A percentile compares a stretch with the other conserved stretches of the same genome.
Evolutionary conservation across 2,329 filamentous ascomycete species (phyloP).

Genomic region (Elsinoe ampelina): DNA sequence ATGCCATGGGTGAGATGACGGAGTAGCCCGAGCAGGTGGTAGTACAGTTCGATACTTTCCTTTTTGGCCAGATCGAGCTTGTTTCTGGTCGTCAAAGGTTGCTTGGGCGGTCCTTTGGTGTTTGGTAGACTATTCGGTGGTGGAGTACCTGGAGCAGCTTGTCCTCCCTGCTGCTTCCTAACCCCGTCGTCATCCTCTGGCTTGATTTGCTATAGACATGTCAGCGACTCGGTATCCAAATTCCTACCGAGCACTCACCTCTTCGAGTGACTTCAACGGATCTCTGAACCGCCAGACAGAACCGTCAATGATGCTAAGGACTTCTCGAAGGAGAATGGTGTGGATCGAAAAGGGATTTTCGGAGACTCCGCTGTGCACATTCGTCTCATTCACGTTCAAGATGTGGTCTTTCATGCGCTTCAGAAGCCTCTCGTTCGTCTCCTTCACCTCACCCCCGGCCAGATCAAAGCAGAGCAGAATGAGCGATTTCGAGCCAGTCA

Average conservation of each 20-base stretch:
- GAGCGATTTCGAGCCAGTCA: not conserved
- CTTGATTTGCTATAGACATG: not conserved
- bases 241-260: not conserved
- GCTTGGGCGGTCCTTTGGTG: not conserved
- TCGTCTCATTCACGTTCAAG: not conserved
- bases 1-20: not conserved
- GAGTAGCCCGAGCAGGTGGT: not conserved
- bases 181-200: not conserved
- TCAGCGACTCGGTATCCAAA: not conserved
- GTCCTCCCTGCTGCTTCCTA: no score
- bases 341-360: not conserved
- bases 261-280: not conserved
- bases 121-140: not conserved
- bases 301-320: not conserved
- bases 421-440: not conserved
- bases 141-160: no score
- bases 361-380: not conserved
- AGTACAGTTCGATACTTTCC: not conserved
- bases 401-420: not conserved
- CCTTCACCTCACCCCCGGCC: not conserved
- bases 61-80: not conserved
- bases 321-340: not conserved
- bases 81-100: not conserved
- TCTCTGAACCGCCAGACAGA: not conserved
- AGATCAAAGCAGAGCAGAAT: conserved; percentile 3